These are phyloP conservation scores for Omphalotus olearius DNA, from an alignment of 1,284 basidiomycete species.

Conservation along the genomic window DNA sequence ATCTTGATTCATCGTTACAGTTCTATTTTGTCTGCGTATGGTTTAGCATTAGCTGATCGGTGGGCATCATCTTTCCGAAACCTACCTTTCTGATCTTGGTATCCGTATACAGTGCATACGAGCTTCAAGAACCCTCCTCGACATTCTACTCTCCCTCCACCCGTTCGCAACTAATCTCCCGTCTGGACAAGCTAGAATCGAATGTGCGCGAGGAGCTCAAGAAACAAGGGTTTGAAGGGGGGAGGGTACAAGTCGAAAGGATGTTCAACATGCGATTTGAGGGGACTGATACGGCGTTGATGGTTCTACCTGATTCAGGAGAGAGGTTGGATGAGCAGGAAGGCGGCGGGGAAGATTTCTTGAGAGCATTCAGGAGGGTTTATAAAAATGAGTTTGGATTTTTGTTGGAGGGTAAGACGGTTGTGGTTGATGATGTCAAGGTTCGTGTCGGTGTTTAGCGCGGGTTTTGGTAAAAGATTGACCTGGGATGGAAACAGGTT, in stretches of 20 bases:
- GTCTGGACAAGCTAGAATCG: conserved; percentile 64
- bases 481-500: conserved; percentile 26
- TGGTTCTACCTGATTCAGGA: conserved; percentile 64
- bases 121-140: conserved; percentile 85
- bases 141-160: conserved; percentile 63
- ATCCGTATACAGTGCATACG: conserved; percentile 55
- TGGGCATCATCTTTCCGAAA: conserved; percentile 26
- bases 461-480: too few relatives aligned
- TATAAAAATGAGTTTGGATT: conserved; percentile 92
- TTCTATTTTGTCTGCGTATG: conserved; percentile 87
- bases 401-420: conserved; percentile 71
- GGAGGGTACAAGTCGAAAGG: conserved; percentile 70
- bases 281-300: conserved; percentile 88
- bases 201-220: conserved; percentile 66
- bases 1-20: conserved; percentile 86
- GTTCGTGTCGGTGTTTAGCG: conserved; percentile 33
- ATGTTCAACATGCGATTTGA: conserved; percentile 92
- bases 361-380: conserved; percentile 69
- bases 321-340: conserved; percentile 34
- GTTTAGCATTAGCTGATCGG: conserved; percentile 86
- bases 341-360: conserved; percentile 69
- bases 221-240: conserved; percentile 76
- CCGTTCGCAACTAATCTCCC: conserved; percentile 46
- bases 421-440: conserved; percentile 92
- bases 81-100: background rate